Base-by-base conservation (phyloP, 768 basidiomycete genomes). In the Lentinus brumalis region DNA sequence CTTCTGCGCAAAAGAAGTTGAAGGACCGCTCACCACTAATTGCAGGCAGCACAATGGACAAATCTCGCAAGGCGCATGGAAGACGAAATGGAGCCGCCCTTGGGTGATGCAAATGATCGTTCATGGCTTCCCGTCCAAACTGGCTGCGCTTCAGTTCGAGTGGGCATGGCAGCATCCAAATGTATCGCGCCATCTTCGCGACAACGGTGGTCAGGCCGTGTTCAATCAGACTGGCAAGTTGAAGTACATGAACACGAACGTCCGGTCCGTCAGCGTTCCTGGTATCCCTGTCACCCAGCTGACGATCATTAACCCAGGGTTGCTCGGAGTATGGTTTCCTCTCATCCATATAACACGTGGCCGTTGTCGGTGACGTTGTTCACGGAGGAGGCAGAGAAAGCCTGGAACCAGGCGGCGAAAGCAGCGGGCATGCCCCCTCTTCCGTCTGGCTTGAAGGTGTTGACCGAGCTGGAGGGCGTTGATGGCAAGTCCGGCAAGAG, bases 71-170 rank as follows among this genome's bases (percentile, higher is more conserved):
- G 92, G 92, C 16, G 92, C 91, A 10, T 79, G 77, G 73, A 88
- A 83, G 72, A 93, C 91, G 0, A 75, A 73, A 46, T 65, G 75
- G 29, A 81, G 81, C 49, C 72, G 88, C 29, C 89, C 89, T 44
- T 93, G 90, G 91, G 80, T 85, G 11, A 92, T 94, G 91, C 86
- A 88, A 60, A 87, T 93, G 86, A 87, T 93, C 40, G 87, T 93
- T 1, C 82, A 91, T 69, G 92, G 92, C 5, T 93, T 94, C 66
- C 90, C 91, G 0, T 90, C 88, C 57, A 86, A 84, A 70, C 73
- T 91, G 71, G 82, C 89, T 2, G 91, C 92, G 11, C 74, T 86
- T 26, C 84, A 91, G 73, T 92, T 92, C 66, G 90, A 92, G 75
- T 92, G 89, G 89, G 86, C 87, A 31, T 94, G 91, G 91, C 91